phyloP scores from a whole-genome alignment of 148 eudicot genomes.

The Vaccinium vitisidaea region DNA sequence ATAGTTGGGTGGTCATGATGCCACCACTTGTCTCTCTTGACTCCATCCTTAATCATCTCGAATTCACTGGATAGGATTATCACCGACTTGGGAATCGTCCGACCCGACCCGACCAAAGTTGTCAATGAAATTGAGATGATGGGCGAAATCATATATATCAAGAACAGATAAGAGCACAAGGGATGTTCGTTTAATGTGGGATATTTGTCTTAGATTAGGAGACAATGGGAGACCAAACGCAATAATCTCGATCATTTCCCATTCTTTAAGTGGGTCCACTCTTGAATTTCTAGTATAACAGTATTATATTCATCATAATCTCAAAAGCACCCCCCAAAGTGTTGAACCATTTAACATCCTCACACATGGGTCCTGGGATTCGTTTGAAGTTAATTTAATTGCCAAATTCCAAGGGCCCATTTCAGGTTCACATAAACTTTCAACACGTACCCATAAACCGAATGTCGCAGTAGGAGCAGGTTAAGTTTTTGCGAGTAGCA shows the following conservation, averaged over 20 bases:
- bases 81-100: too few species aligned
- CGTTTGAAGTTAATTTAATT: not conserved
- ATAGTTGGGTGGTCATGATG: too few species aligned
- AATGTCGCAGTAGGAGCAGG: too few species aligned
- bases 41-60: too few species aligned
- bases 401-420: not conserved
- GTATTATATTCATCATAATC: not conserved
- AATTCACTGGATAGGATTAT: too few species aligned
- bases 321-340: not conserved
- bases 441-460: too few species aligned
- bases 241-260: not conserved
- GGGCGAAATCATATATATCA: not conserved
- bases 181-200: not conserved
- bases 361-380: not conserved
- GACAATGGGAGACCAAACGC: not conserved
- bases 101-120: not conserved
- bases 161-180: not conserved
- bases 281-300: not conserved
- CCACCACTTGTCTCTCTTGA: too few species aligned
- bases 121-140: not conserved
- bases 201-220: slow-evolving; percentile 2
- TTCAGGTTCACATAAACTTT: too few species aligned
- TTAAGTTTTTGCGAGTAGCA: too few species aligned
- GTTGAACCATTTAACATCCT: not conserved
- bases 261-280: not conserved